Evolutionary conservation across 2,329 filamentous ascomycete species (phyloP).

Genomic region (Phialophora chinensis): DNA sequence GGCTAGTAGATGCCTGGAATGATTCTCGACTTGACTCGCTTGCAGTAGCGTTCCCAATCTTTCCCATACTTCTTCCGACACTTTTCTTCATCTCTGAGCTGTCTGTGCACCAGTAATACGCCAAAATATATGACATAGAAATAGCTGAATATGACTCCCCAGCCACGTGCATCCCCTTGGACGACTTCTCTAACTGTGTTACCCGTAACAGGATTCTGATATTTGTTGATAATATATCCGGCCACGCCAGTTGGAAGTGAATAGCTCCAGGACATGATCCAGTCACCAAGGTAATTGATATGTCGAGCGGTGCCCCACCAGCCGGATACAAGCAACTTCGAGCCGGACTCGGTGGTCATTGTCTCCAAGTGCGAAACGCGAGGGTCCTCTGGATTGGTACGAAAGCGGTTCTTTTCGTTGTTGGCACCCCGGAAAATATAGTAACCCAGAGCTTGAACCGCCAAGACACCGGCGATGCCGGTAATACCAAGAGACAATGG

Average conservation of each 20-base stretch:
- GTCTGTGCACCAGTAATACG: conserved; percentile 82
- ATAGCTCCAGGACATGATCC: conserved; percentile 92
- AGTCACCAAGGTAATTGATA: conserved; percentile 96
- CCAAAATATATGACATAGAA: conserved; percentile 95
- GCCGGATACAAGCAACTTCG: conserved; percentile 78
- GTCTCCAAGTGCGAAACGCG: conserved; percentile 79
- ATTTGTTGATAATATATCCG: conserved; percentile 73
- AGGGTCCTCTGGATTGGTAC: conserved; percentile 82
- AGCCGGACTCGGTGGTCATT: conserved; percentile 82
- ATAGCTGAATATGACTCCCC: conserved; percentile 88
- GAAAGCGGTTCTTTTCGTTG: conserved; percentile 93
- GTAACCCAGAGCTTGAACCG: conserved; percentile 75
- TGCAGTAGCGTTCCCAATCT: conserved; percentile 89
- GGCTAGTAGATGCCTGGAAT: conserved; percentile 59
- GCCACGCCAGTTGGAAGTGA: conserved; percentile 83
- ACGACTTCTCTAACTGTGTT: conserved; percentile 69
- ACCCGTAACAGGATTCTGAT: conserved; percentile 56
- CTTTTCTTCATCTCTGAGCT: conserved; percentile 87
- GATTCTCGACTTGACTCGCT: conserved; percentile 79
- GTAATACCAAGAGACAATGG: conserved; percentile 76
- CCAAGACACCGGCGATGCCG: conserved; percentile 69
- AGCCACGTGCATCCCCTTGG: conserved; percentile 75
- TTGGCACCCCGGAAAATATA: conserved; percentile 93
- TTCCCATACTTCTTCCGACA: conserved; percentile 88
- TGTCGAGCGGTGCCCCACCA: conserved; percentile 95